phyloP scores from a whole-genome alignment of 352 stramenopile species.

The Blastocystis sp. region DNA sequence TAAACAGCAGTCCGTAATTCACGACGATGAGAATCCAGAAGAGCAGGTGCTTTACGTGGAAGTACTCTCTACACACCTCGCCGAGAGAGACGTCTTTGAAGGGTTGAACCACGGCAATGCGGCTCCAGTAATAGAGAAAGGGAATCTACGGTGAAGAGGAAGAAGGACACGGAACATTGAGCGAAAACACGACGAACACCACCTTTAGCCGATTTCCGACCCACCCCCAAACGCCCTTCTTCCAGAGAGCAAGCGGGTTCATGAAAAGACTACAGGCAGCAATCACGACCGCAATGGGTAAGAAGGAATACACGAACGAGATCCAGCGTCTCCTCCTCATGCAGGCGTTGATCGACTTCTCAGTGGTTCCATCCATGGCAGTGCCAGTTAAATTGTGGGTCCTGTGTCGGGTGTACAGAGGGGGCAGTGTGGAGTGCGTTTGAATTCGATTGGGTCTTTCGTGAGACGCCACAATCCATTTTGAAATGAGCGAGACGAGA shows the following conservation, averaged over 20 bases:
- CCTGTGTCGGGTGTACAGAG: too few species aligned
- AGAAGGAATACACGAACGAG: neutral
- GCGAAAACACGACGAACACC: neutral
- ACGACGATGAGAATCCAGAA: constrained; percentile 26
- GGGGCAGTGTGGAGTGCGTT: too few species aligned
- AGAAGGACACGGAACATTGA: constrained; percentile 5
- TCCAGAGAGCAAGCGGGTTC: neutral
- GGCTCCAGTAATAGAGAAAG: neutral
- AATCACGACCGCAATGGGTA: neutral
- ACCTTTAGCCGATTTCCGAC: neutral
- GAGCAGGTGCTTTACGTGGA: constrained; percentile 52
- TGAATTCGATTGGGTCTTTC: too few species aligned
- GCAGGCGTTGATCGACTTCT: neutral
- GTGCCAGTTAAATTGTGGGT: too few species aligned
- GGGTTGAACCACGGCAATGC: constrained; percentile 25
- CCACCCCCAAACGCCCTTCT: neutral
- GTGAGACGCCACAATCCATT: neutral
- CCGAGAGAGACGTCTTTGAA: neutral
- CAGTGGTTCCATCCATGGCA: neutral
- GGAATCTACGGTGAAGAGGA: neutral
- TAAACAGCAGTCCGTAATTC: constrained; percentile 24
- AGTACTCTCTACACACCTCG: constrained; percentile 24
- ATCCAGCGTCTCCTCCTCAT: constrained; percentile 5
- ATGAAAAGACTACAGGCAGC: neutral
- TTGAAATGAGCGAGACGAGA: constrained; percentile 80